Conservation (phyloP, 768 basidiomycete species). For the Mycena leptocephala region DNA sequence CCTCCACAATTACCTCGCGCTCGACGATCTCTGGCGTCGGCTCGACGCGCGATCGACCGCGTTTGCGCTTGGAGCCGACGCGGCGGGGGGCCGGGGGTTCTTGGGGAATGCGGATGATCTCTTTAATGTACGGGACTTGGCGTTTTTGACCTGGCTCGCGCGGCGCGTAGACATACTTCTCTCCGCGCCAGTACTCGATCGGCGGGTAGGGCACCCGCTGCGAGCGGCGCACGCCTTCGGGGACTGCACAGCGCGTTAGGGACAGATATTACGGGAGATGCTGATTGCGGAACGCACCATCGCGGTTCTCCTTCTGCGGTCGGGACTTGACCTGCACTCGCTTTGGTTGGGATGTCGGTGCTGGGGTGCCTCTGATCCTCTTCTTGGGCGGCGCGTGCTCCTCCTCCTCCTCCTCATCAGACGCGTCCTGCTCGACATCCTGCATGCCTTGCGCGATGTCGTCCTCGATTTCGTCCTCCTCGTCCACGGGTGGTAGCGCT, state of each 20-base stretch:
- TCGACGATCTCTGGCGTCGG: conserved; percentile 1
- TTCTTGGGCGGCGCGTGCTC: conserved; percentile 22
- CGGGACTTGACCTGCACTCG: not conserved
- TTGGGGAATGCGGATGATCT: conserved; percentile 71
- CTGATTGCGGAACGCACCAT: conserved; percentile 43
- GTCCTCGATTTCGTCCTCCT: conserved; percentile 62
- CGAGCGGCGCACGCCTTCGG: conserved; percentile 79
- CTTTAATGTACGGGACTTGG: conserved; percentile 80
- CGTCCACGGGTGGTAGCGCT: conserved; percentile 44
- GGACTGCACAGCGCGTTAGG: conserved; percentile 40
- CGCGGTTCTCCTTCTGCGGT: conserved; percentile 58
- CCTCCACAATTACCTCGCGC: conserved; percentile 56
- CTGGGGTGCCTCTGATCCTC: not conserved
- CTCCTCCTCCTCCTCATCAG: conserved; percentile 23
- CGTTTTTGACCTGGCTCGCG: conserved; percentile 55
- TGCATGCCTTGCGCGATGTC: conserved; percentile 59
- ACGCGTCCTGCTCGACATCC: conserved; percentile 26
- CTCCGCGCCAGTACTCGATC: conserved; percentile 93
- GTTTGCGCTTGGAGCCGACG: conserved; percentile 43
- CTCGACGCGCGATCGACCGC: conserved; percentile 41
- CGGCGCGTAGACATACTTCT: conserved; percentile 88
- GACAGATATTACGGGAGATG: not conserved
- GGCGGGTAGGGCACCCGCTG: conserved; percentile 80
- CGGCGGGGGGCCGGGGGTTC: conserved; percentile 24
- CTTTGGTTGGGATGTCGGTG: conserved; percentile 14